These are phyloP conservation scores for Epichloe bromicola DNA, from an alignment of 2,329 filamentous ascomycete genomes.

Conservation along the genomic window DNA sequence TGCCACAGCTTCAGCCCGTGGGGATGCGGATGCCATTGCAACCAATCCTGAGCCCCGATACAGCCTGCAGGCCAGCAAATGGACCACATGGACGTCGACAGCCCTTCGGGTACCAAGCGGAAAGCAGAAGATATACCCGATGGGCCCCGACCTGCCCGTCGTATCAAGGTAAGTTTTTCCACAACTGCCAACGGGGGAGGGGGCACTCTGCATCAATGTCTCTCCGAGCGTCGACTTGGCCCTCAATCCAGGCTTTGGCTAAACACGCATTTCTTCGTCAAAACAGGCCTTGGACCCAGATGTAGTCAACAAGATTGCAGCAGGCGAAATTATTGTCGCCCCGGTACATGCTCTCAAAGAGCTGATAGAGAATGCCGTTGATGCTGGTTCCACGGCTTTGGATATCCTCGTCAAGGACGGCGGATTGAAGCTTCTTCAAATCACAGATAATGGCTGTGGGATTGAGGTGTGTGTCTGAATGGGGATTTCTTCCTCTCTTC, in stretches of 20 bases:
- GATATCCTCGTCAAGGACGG: constrained; percentile 92
- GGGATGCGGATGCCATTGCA: neutral
- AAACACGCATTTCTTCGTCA: neutral
- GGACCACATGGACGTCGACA: constrained; percentile 33
- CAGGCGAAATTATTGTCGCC: constrained; percentile 94
- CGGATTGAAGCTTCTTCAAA: constrained; percentile 86
- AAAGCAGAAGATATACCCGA: constrained; percentile 29
- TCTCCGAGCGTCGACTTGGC: neutral
- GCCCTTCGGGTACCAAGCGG: constrained; percentile 30
- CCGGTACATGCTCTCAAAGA: constrained; percentile 95
- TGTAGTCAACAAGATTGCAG: constrained; percentile 97
- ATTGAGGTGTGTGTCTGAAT: constrained; percentile 57
- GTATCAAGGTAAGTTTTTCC: constrained; percentile 31
- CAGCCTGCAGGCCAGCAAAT: neutral
- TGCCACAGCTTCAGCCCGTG: neutral
- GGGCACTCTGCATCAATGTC: too few relatives aligned
- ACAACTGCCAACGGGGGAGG: neutral
- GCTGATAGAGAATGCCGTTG: constrained; percentile 90
- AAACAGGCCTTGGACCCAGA: constrained; percentile 69
- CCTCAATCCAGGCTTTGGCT: neutral
- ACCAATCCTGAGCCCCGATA: neutral
- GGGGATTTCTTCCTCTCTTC: neutral
- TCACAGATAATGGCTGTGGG: constrained; percentile 92
- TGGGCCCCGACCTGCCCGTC: constrained; percentile 28
- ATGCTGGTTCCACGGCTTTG: constrained; percentile 85